Conservation (phyloP, 441 rosid genomes). For the Monsonia emarginata region DNA sequence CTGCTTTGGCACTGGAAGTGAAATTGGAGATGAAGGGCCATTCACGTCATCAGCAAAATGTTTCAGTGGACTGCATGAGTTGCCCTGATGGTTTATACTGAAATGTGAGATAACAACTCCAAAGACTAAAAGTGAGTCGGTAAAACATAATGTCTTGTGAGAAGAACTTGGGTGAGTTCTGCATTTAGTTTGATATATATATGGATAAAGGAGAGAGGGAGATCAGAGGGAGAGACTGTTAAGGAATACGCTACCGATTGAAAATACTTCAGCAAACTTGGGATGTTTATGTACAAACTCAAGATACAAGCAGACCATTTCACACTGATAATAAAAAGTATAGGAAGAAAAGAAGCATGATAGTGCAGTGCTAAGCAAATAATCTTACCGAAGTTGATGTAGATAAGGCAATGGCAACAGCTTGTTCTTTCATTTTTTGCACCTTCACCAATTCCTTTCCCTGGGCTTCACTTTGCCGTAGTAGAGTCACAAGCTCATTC, state of each 20-base stretch:
- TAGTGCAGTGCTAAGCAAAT: constrained; percentile 2
- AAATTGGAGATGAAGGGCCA: constrained; percentile 38
- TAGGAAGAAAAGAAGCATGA: not conserved
- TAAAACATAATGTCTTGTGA: not conserved
- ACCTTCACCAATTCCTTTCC: constrained; percentile 47
- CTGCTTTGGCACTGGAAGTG: constrained; percentile 56
- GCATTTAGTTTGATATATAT: not conserved
- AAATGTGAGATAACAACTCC: constrained; percentile 8
- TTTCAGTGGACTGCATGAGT: constrained; percentile 42
- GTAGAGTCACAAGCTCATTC: constrained; percentile 38
- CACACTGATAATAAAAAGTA: not conserved
- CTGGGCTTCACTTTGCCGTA: constrained; percentile 43
- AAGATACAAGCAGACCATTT: not conserved
- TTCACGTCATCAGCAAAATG: constrained; percentile 33
- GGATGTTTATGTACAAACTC: not conserved
- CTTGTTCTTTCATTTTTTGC: constrained; percentile 47
- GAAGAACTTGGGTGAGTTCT: not conserved
- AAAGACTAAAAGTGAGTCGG: not conserved
- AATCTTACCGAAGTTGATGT: constrained; percentile 36
- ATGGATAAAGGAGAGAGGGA: no score
- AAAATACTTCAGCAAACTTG: not conserved
- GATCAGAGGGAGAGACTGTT: not conserved
- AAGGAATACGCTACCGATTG: not conserved
- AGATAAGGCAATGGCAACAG: constrained; percentile 43
- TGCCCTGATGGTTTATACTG: constrained; percentile 33